Conservation (phyloP, 2,329 filamentous ascomycete genomes). For the Dothistroma septosporum region DNA sequence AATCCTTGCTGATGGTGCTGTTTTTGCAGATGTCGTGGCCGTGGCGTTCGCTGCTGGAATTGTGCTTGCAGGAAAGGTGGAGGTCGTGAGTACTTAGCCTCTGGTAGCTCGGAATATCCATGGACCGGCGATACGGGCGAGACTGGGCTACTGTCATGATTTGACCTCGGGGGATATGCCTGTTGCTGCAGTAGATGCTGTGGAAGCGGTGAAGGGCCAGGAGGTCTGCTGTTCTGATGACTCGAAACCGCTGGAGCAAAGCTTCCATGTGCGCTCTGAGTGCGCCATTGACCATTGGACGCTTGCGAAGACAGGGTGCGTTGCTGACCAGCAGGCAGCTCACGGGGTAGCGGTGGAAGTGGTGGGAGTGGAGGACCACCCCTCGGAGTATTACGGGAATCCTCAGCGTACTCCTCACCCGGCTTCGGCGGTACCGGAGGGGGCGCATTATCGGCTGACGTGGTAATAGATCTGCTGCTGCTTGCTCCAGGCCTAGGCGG, state of each 20-base stretch:
- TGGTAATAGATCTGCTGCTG: slow-evolving; percentile 13
- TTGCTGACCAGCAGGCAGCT: slow-evolving; percentile 14
- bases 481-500: slow-evolving; percentile 36
- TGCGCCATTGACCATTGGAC: slow-evolving; percentile 28
- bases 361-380: slow-evolving; percentile 37
- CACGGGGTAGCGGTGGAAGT: slow-evolving; percentile 34
- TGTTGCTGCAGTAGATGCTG: slow-evolving; percentile 12
- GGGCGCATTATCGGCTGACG: slow-evolving; percentile 28
- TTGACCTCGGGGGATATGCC: slow-evolving; percentile 14
- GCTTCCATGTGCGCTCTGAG: slow-evolving; percentile 6
- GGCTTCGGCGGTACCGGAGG: slow-evolving; percentile 55
- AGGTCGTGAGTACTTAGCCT: slow-evolving; percentile 19
- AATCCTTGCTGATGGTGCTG: slow-evolving; percentile 14
- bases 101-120: slow-evolving; percentile 22
- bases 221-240: slow-evolving; percentile 16
- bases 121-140: slow-evolving; percentile 31
- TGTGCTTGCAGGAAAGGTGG: slow-evolving; percentile 31
- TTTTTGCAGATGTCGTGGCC: slow-evolving; percentile 16
- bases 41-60: slow-evolving; percentile 14
- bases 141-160: slow-evolving; percentile 29
- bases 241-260: slow-evolving; percentile 3
- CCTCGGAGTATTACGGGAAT: slow-evolving; percentile 15
- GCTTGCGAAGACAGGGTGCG: slow-evolving; percentile 12
- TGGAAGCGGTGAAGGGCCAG: slow-evolving; percentile 10
- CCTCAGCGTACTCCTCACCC: slow-evolving; percentile 31